phyloP scores from a whole-genome alignment of 805 yeast species.

The Schwanniomyces yamadae region DNA sequence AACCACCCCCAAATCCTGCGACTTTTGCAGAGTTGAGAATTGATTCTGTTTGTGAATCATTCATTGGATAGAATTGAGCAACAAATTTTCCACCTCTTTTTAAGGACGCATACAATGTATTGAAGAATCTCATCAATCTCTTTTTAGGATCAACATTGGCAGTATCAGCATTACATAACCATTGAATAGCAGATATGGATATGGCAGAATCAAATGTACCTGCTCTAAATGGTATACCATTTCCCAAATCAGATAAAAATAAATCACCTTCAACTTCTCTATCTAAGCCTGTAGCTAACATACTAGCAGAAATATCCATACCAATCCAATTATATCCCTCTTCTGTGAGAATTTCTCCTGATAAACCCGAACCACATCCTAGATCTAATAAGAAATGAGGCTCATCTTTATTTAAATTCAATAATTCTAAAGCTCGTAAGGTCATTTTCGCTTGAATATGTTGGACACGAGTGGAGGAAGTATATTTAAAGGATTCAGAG shows the following conservation, averaged over 20 bases:
- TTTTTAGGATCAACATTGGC: conserved; percentile 77
- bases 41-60: conserved; percentile 78
- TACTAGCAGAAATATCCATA: conserved; percentile 92
- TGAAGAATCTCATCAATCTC: conserved; percentile 79
- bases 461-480: conserved; percentile 93
- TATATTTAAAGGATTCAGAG: conserved; percentile 83
- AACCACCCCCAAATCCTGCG: conserved; percentile 95
- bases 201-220: conserved; percentile 97
- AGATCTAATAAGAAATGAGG: conserved; percentile 79
- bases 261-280: conserved; percentile 93
- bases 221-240: conserved; percentile 91
- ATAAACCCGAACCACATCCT: conserved; percentile 96
- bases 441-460: conserved; percentile 99
- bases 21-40: conserved; percentile 84
- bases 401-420: conserved; percentile 62
- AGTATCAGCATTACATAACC: conserved; percentile 96
- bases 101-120: conserved; percentile 80
- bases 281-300: conserved; percentile 93
- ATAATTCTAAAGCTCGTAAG: conserved; percentile 81
- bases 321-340: conserved; percentile 96
- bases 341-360: conserved; percentile 90
- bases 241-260: conserved; percentile 88
- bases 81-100: conserved; percentile 96
- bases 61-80: conserved; percentile 93
- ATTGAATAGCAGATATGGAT: conserved; percentile 91